Evolutionary conservation across 441 rosid species (phyloP), one percentile per base, ranked within the genome.

Genomic region (Cnidoscolus chayamansa): DNA sequence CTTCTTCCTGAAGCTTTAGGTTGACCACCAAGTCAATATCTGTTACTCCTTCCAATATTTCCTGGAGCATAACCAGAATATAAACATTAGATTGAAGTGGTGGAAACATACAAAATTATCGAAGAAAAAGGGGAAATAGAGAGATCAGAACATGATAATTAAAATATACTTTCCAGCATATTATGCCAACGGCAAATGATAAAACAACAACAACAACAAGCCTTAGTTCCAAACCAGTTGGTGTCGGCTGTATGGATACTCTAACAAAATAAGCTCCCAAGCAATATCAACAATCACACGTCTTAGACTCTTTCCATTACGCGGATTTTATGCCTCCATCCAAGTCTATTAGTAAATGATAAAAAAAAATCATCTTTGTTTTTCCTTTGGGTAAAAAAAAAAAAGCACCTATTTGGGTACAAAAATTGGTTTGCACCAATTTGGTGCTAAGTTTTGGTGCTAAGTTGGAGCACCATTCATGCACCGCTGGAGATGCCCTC

Each of bases 31-130:
- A 76, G 77, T 92, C 93, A 17, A 92, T 80, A 65, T 88, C 84
- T 32, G 89, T 91, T 25, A 95, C 98, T 56, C 92, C 96, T 72
- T 91, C 97, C 63, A 95, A 77, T 79, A 93, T 93, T 84, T 95
- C 96, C 98, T 92, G 86, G 25, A 73, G 65, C 35, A 66, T 59
- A 62, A 63, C 6, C 61, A 77, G 40, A 59, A 64, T 8, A 76
- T 47, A 43, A 69, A 19, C 35, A 66, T 58, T 43, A 31, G 15
- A 58, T 48, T 43, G 60, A 10, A 56, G 2, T 5, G 54, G 11
- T 50, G 43, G 16, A 67, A 17, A 61, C 13, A n/a, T 35, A 17
- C 3, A 25, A 35, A 51, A 25, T 25, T 20, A 16, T 40, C 45
- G 9, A 32, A 47, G 15, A 6, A 50, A 47, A 32, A 35, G 17